Percentiles rank a stretch among this genome's conserved stretches.
These are phyloP conservation scores for Blastobotrys americana DNA, from an alignment of 805 yeast genomes.

Conservation along the genomic window DNA sequence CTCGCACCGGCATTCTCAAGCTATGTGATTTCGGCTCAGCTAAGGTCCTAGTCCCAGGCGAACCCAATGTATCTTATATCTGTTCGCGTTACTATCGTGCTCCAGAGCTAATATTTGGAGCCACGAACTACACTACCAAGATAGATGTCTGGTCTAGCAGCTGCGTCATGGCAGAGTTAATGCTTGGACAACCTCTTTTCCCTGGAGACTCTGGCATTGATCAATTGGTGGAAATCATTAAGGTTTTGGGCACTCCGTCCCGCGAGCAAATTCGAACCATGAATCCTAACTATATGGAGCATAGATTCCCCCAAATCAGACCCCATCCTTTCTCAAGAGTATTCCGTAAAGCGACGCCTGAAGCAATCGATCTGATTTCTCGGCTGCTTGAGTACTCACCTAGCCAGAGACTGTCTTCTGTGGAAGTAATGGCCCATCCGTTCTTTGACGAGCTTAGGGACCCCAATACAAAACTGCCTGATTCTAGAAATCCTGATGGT, in stretches of 20 bases:
- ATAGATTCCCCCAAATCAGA: conserved; percentile 69
- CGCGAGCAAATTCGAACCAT: conserved; percentile 84
- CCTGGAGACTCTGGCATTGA: conserved; percentile 98
- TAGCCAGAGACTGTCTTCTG: conserved; percentile 68
- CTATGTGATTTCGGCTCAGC: conserved; percentile 97
- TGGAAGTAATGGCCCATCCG: conserved; percentile 76
- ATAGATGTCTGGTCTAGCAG: conserved; percentile 92
- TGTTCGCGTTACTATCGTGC: conserved; percentile 97
- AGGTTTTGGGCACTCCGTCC: conserved; percentile 91
- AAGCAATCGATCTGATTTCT: conserved; percentile 78
- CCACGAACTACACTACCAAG: conserved; percentile 91
- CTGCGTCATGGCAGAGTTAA: conserved; percentile 95
- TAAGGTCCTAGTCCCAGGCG: conserved; percentile 77
- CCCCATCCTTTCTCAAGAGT: conserved; percentile 54
- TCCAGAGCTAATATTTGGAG: conserved; percentile 95
- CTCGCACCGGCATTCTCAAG: conserved; percentile 74
- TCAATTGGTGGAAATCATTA: conserved; percentile 93
- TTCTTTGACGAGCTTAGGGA: conserved; percentile 82
- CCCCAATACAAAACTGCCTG: conserved; percentile 36
- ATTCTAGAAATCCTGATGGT: conserved; percentile 50
- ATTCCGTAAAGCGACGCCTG: conserved; percentile 71
- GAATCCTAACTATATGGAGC: conserved; percentile 98
- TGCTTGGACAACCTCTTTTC: conserved; percentile 91
- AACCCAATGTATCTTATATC: conserved; percentile 92
- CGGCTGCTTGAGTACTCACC: conserved; percentile 87